Conservation (phyloP, 768 basidiomycete genomes). For the Suillus weaverae region DNA sequence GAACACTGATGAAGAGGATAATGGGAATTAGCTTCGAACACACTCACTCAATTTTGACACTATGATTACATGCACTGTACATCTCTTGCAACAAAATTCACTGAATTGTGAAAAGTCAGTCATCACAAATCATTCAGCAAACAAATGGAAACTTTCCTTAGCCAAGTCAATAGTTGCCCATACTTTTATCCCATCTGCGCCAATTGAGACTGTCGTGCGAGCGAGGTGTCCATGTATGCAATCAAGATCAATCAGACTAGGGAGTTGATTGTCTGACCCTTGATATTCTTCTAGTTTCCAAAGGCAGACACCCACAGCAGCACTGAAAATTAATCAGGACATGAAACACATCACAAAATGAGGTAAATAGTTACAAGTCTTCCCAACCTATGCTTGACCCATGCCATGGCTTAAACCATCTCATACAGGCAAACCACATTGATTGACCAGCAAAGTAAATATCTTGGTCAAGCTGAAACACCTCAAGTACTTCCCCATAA, state of each 20-base stretch:
- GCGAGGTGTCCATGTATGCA: not conserved
- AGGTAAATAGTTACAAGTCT: slow-evolving; percentile 7
- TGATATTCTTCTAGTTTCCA: slow-evolving; percentile 7
- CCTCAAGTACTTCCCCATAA: slow-evolving; percentile 7
- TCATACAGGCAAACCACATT: slow-evolving; percentile 6
- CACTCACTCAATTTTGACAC: too few relatives aligned
- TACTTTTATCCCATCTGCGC: not conserved
- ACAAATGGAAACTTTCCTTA: not conserved
- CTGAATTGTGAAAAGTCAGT: too few relatives aligned
- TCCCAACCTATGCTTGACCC: not conserved
- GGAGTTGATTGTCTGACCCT: not conserved
- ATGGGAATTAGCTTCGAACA: not conserved
- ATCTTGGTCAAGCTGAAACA: slow-evolving; percentile 9
- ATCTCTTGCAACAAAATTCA: too few relatives aligned
- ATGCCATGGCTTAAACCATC: slow-evolving; percentile 3
- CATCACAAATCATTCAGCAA: too few relatives aligned
- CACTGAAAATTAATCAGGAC: not conserved
- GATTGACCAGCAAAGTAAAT: not conserved
- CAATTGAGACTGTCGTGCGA: not conserved
- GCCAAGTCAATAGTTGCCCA: slow-evolving; percentile 7
- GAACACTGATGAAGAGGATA: not conserved
- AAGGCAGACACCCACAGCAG: not conserved
- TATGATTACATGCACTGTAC: too few relatives aligned
- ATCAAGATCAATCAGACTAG: not conserved
- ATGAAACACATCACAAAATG: not conserved